phyloP scores from a whole-genome alignment of 2,329 filamentous ascomycete genomes.

The Phyllosticta paracitricarpa region DNA sequence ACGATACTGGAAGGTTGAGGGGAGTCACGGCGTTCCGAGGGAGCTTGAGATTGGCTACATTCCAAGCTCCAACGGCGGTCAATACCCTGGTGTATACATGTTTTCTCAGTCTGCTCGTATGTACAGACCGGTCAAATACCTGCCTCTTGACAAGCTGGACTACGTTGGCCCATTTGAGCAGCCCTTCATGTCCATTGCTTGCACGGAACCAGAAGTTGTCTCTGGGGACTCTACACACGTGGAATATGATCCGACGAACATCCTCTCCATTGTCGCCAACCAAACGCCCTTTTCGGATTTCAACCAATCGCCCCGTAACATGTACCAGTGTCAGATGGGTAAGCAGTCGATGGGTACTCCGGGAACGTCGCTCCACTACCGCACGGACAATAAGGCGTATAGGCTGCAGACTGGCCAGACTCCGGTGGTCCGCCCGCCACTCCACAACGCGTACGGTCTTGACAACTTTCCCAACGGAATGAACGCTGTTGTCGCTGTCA shows the following conservation, averaged over 20 bases:
- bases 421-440: conserved; percentile 78
- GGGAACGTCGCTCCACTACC: conserved; percentile 69
- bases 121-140: conserved; percentile 84
- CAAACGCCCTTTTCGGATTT: conserved; percentile 99
- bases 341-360: conserved; percentile 99
- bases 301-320: conserved; percentile 97
- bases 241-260: conserved; percentile 89
- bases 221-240: conserved; percentile 90
- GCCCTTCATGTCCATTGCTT: conserved; percentile 96
- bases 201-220: conserved; percentile 74
- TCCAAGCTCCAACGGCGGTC: conserved; percentile 78
- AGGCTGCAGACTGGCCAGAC: conserved; percentile 92
- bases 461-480: conserved; percentile 97
- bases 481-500: conserved; percentile 93
- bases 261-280: conserved; percentile 93
- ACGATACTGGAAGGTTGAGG: conserved; percentile 91
- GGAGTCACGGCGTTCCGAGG: conserved; percentile 65
- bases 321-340: conserved; percentile 99
- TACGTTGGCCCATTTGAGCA: conserved; percentile 90
- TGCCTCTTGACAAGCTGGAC: conserved; percentile 77
- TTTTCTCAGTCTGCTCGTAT: conserved; percentile 77
- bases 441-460: conserved; percentile 92
- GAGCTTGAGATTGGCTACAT: conserved; percentile 89
- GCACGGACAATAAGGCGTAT: conserved; percentile 97
- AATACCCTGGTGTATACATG: conserved; percentile 94